phyloP scores from a whole-genome alignment of 148 eudicot species.

The Agrostemma githago region DNA sequence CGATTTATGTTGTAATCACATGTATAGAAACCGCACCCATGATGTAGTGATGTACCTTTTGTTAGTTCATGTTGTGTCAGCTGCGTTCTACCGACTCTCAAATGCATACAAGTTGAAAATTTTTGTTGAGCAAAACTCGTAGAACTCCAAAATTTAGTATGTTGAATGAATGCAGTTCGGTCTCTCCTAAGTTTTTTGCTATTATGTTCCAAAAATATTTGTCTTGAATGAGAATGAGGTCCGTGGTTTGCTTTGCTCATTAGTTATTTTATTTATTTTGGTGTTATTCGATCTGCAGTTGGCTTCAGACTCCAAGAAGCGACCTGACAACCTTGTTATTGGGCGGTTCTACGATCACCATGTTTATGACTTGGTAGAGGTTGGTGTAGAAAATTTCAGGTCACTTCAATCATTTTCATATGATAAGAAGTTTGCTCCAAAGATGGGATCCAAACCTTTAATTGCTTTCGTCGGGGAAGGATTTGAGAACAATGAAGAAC shows the following conservation, averaged over 20 bases:
- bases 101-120: background rate
- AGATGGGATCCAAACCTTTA: constrained; percentile 77
- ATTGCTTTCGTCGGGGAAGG: constrained; percentile 91
- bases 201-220: background rate
- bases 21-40: too few species aligned
- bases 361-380: constrained; percentile 88
- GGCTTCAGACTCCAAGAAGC: constrained; percentile 89
- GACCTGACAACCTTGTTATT: constrained; percentile 85
- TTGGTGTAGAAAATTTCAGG: constrained; percentile 76
- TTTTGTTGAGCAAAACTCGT: background rate
- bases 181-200: background rate
- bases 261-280: constrained; percentile 2
- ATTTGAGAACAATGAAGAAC: constrained; percentile 76
- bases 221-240: background rate
- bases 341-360: constrained; percentile 89
- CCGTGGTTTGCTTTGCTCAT: background rate
- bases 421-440: constrained; percentile 71
- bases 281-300: constrained; percentile 50
- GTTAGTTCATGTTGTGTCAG: background rate
- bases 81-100: background rate
- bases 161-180: background rate
- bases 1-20: too few species aligned
- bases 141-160: background rate
- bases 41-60: background rate
- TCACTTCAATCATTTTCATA: constrained; percentile 75